Evolutionary conservation across 441 rosid genomes (phyloP).

Genomic region (Erodium moschatum): DNA sequence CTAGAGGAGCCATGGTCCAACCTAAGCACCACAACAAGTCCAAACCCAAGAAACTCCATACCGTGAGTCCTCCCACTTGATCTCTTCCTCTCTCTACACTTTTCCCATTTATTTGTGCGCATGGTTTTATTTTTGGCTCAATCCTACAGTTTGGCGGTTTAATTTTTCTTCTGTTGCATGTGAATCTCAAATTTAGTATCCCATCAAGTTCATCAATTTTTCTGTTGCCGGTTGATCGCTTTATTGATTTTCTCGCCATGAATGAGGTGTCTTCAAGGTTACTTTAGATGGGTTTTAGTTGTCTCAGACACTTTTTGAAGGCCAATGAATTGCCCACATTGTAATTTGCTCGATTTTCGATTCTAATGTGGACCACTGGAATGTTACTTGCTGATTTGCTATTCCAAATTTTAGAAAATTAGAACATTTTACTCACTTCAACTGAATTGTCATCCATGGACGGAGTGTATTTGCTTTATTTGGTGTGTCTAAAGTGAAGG

Average conservation of each 20-base stretch:
- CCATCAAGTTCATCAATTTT: background rate
- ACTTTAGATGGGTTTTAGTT: background rate
- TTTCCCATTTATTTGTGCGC: too few relatives aligned
- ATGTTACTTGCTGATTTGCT: background rate
- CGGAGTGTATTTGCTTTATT: too few relatives aligned
- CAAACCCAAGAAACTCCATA: conserved; percentile 1
- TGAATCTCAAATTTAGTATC: background rate
- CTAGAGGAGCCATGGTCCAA: conserved; percentile 6
- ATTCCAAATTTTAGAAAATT: background rate
- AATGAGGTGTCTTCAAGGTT: background rate
- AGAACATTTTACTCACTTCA: background rate
- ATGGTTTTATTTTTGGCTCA: too few relatives aligned
- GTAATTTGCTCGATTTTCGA: background rate
- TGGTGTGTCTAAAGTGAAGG: background rate
- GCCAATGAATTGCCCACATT: too few relatives aligned
- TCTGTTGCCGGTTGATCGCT: background rate
- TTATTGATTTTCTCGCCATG: too few relatives aligned
- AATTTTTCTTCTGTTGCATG: background rate
- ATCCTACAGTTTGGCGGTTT: background rate
- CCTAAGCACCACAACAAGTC: conserved; percentile 6
- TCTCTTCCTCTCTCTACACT: background rate
- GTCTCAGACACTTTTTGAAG: background rate
- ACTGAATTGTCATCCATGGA: background rate
- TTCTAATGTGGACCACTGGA: background rate
- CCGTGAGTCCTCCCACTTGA: background rate